phyloP scores from a whole-genome alignment of 202 grass and related monocot genomes.

The Dendrocalamus latiflorus region DNA sequence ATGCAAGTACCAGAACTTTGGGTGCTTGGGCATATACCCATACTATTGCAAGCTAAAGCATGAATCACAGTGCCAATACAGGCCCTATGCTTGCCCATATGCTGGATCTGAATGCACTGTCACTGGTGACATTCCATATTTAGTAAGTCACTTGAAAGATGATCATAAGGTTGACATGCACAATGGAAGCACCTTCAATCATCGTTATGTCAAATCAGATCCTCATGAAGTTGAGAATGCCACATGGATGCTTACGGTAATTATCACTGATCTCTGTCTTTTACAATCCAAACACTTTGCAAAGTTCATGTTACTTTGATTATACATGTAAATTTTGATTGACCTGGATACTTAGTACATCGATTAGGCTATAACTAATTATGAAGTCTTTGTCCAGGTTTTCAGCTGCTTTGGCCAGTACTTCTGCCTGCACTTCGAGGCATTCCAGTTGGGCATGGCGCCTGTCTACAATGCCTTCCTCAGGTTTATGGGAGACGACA shows the following conservation, averaged over 20 bases:
- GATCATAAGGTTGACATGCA: too few relatives aligned
- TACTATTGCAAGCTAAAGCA: slow-evolving; percentile 98
- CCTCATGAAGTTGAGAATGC: too few relatives aligned
- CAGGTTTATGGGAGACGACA: too few relatives aligned
- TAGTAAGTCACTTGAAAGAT: slow-evolving; percentile 90
- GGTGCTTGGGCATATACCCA: slow-evolving; percentile 81
- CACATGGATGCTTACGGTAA: too few relatives aligned
- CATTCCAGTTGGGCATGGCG: too few relatives aligned
- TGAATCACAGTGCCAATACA: slow-evolving; percentile 82
- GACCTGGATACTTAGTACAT: background rate
- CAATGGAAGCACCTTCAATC: too few relatives aligned
- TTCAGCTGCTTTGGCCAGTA: too few relatives aligned
- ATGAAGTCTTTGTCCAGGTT: background rate
- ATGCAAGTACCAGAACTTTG: slow-evolving; percentile 94
- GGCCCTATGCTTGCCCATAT: slow-evolving; percentile 91
- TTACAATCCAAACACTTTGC: background rate
- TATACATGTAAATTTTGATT: background rate
- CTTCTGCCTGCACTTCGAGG: too few relatives aligned
- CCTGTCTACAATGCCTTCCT: too few relatives aligned
- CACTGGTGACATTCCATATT: slow-evolving; percentile 72
- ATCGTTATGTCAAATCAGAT: too few relatives aligned
- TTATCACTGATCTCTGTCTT: background rate
- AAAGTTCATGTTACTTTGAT: background rate
- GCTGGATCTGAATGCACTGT: slow-evolving; percentile 94
- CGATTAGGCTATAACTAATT: background rate